These are phyloP conservation scores for Boletellus deceptivus DNA, from an alignment of 1,284 basidiomycete species.

Conservation along the genomic window DNA sequence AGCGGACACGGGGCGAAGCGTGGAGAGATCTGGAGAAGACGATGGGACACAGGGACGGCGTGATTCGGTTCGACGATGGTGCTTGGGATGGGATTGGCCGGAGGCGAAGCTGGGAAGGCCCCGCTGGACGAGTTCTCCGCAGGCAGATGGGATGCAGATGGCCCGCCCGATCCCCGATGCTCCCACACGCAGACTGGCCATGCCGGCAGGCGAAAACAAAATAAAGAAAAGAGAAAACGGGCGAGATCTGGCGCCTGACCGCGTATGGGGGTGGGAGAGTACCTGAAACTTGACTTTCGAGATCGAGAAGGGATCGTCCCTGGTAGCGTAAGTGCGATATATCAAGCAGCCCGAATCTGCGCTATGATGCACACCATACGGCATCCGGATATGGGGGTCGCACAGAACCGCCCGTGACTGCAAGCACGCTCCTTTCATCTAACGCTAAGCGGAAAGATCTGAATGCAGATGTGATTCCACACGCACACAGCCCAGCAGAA, in stretches of 20 bases:
- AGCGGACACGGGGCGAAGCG: constrained; percentile 24
- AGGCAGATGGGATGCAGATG: constrained; percentile 24
- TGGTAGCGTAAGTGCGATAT: constrained; percentile 35
- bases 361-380: constrained; percentile 34
- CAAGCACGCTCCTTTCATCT: constrained; percentile 36
- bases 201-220: constrained; percentile 29
- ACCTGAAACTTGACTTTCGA: constrained; percentile 37
- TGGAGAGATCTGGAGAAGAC: constrained; percentile 31
- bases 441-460: constrained; percentile 38
- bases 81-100: constrained; percentile 32
- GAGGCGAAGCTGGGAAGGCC: constrained; percentile 27
- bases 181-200: constrained; percentile 21
- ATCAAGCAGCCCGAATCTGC: constrained; percentile 35
- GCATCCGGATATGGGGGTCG: constrained; percentile 33
- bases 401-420: constrained; percentile 21
- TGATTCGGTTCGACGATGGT: constrained; percentile 32
- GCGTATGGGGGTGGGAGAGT: constrained; percentile 28
- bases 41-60: constrained; percentile 24
- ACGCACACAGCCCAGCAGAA: constrained; percentile 26
- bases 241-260: constrained; percentile 24
- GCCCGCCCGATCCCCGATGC: constrained; percentile 14
- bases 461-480: constrained; percentile 34
- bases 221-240: constrained; percentile 4
- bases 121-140: constrained; percentile 27
- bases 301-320: constrained; percentile 38